Base-by-base conservation (phyloP, 768 basidiomycete species). In the Trametes cubensis region DNA sequence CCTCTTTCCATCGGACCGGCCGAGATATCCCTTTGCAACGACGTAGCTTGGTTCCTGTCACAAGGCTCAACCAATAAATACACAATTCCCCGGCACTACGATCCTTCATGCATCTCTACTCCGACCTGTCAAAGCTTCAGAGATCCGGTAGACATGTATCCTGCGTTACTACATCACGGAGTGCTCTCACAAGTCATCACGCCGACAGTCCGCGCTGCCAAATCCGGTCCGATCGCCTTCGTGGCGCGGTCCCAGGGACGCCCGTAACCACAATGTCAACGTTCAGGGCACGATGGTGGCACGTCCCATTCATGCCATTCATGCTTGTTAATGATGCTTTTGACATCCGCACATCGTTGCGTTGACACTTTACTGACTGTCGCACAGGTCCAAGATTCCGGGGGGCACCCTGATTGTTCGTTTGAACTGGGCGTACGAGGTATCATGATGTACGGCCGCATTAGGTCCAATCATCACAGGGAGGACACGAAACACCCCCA, bases 361-460 rank as follows among this genome's bases (percentile, higher is more conserved):
- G 7, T 14, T 34, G 61, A 44, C 60, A 55, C 39, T 21, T 38
- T 39, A 40, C 54, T 55, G 48, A 26, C 54, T 56, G 61, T 56
- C 55, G 47, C 34, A 38, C 47, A 44, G 54, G 60, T 21, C 47
- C 26, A 41, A 49, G 60, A 50, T 50, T 55, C 34, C 10, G n/a
- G 47, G 26, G 26, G 49, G 30, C 34, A 28, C 40, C 52, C 55
- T 57, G 61, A 62, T 56, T 45, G 55, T 62, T 56, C 61, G 49
- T 62, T 42, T 38, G 23, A 57, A 38, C 40, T 55, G 40, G 53
- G 38, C 41, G 20, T 18, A 57, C n/a, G n/a, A n/a, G 30, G 34
- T 23, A 62, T 62, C 61, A 62, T 62, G 61, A 62, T 51, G 54
- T 57, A 39, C 55, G 30, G 40, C 61, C 61, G 55, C 61, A 45